These are phyloP conservation scores for Yamadazyma paraphyllophila DNA, from an alignment of 805 yeast genomes.

Conservation along the genomic window DNA sequence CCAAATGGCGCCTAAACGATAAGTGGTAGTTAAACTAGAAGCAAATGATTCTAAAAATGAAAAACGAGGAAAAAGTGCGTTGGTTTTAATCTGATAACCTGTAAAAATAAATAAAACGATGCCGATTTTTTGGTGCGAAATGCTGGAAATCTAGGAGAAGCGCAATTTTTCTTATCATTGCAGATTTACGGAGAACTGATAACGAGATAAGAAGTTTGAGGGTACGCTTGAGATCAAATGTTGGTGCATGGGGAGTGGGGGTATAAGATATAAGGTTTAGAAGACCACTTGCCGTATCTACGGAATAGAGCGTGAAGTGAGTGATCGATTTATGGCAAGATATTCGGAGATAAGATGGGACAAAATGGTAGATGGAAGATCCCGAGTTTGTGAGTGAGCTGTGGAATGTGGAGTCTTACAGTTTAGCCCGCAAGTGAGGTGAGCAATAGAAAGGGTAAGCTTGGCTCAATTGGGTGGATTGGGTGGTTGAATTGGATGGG, in stretches of 20 bases:
- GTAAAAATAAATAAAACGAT: not conserved
- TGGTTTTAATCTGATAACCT: slow-evolving; percentile 1
- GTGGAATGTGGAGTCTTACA: too few species aligned
- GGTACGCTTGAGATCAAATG: too few species aligned
- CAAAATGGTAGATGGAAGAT: too few species aligned
- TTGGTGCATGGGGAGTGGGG: not conserved
- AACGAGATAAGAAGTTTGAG: not conserved
- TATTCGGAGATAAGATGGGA: not conserved
- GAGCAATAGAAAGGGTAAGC: too few species aligned
- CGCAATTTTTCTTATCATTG: slow-evolving; percentile 1
- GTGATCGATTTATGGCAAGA: not conserved
- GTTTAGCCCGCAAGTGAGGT: too few species aligned
- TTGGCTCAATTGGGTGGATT: too few species aligned
- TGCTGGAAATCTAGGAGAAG: not conserved
- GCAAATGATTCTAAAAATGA: not conserved
- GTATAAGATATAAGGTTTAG: not conserved
- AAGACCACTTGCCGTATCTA: too few species aligned
- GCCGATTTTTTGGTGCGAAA: too few species aligned
- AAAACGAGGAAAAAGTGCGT: not conserved
- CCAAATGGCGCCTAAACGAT: not conserved
- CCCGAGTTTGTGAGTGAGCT: too few species aligned
- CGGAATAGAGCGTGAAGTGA: too few species aligned
- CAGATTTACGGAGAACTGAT: not conserved
- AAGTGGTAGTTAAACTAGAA: not conserved
- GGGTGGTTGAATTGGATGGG: too few species aligned